Evolutionary conservation across 2,329 filamentous ascomycete genomes (phyloP), one percentile per base, ranked within the genome.

Genomic region (Diaporthe sp.): DNA sequence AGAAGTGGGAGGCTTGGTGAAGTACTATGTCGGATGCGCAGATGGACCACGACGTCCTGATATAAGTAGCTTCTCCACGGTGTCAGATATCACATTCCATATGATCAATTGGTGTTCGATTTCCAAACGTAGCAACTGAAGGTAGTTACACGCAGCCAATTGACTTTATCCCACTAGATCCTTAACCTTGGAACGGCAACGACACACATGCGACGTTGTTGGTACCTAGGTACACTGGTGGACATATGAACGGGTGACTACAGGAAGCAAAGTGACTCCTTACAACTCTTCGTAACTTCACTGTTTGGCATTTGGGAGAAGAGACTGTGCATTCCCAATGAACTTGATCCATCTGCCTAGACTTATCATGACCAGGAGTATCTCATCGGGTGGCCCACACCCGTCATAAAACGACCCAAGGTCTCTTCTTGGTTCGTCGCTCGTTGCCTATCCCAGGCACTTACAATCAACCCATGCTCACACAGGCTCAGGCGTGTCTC

Each of bases 401-500:
- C 39, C 39, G 13, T 15, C 39, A 42, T 12, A 0, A 42, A 42
- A 42, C 10, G 39, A 15, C 39, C 12, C 0, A 0, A 42, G 13
- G 12, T 42, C 19, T 42, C 19, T n/a, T 51, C 46, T 4, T n/a
- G 1, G 22, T 22, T 22, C 37, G 34, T n/a, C 37, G 10, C 7
- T 25, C 22, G 42, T 44, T 15, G 42, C 15, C 42, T 44, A 12
- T 44, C 15, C 10, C 3, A 15, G 4, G 42, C 10, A 22, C 19
- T 9, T 7, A 2, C 9, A 15, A 15, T 12, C 5, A 17, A 2
- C 31, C 44, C 19, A 8, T 53, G 12, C 34, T 65, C n/a, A 73
- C 15, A 28, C 49, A 46, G 68, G 46, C 44, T 82, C 80, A 8
- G 74, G 74, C 9, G 73, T 76, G 12, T 79, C 77, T 55, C 78